phyloP scores from a whole-genome alignment of 208 protist genomes.

The Trichomonas tenax region DNA sequence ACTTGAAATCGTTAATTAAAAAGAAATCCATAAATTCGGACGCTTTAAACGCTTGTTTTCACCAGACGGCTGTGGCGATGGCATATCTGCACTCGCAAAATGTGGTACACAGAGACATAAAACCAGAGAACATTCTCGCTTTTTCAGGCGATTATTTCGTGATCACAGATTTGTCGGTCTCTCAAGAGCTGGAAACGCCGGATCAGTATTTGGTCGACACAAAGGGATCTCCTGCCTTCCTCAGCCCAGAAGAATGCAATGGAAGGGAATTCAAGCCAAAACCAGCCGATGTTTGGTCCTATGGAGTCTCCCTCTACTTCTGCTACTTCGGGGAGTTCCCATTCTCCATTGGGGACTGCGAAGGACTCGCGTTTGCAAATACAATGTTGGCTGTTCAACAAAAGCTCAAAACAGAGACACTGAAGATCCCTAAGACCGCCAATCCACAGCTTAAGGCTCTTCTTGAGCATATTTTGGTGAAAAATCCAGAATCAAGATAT shows the following conservation, averaged over 20 bases:
- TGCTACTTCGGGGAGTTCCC: neutral
- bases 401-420: neutral
- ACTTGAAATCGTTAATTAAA: neutral
- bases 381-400: neutral
- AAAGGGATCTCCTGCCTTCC: neutral
- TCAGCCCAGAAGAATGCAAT: neutral
- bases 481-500: neutral
- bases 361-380: neutral
- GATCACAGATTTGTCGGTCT: neutral
- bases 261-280: neutral
- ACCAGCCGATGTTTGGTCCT: neutral
- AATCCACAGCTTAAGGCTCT: neutral
- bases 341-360: neutral
- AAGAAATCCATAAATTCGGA: neutral
- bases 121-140: neutral
- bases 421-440: neutral
- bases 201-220: neutral
- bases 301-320: neutral
- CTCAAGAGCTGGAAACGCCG: neutral
- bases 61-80: neutral
- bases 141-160: neutral
- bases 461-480: neutral
- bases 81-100: neutral
- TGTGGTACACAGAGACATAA: neutral
- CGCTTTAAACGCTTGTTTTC: neutral